Evolutionary conservation across 2,329 filamentous ascomycete species (phyloP).

Genomic region (Trichothecium roseum): DNA sequence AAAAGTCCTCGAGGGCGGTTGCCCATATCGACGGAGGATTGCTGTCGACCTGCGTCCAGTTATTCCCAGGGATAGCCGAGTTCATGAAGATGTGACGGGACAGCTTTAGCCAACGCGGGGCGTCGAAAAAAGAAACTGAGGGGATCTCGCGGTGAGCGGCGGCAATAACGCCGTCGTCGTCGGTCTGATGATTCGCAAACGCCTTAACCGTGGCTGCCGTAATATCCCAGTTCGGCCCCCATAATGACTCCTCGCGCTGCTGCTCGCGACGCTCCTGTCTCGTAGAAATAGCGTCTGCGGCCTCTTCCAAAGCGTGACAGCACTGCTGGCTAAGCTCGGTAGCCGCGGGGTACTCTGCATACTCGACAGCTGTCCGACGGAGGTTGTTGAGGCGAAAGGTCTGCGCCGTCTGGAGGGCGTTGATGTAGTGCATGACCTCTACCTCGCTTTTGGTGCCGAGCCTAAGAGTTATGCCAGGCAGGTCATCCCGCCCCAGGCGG

Average conservation of each 20-base stretch:
- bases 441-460: constrained; percentile 62
- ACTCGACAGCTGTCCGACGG: constrained; percentile 22
- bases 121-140: constrained; percentile 46
- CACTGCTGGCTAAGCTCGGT: constrained; percentile 60
- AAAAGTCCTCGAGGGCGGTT: constrained; percentile 67
- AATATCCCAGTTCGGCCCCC: constrained; percentile 59
- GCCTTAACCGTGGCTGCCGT: constrained; percentile 14
- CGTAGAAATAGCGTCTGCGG: constrained; percentile 54
- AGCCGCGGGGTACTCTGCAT: constrained; percentile 58
- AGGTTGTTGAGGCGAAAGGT: constrained; percentile 27
- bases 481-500: constrained; percentile 52
- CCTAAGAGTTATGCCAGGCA: constrained; percentile 49
- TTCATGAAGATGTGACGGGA: constrained; percentile 71
- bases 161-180: constrained; percentile 7
- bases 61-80: constrained; percentile 44
- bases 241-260: constrained; percentile 45
- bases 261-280: constrained; percentile 56
- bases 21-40: constrained; percentile 60
- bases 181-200: not conserved
- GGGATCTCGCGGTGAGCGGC: constrained; percentile 22
- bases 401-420: constrained; percentile 44
- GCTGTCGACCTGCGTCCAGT: constrained; percentile 55
- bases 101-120: constrained; percentile 51
- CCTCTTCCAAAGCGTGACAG: constrained; percentile 53
- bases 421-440: constrained; percentile 63